Evolutionary conservation across 192 early-diverging fungal genomes (phyloP).

Genomic region (Podila horticola): DNA sequence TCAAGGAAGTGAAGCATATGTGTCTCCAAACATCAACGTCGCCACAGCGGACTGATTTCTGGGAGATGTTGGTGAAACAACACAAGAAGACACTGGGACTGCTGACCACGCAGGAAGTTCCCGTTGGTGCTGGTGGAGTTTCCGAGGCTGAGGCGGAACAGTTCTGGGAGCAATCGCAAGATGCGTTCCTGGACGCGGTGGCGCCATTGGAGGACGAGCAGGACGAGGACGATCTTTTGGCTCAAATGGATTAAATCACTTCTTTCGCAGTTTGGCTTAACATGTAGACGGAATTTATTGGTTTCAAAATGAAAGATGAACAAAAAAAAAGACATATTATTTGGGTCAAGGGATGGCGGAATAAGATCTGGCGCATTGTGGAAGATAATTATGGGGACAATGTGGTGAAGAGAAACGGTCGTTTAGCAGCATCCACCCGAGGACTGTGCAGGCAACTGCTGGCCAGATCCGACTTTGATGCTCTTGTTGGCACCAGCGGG

Average conservation of each 20-base stretch:
- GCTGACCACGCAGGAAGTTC: slow-evolving; percentile 57
- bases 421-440: slow-evolving; percentile 56
- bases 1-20: slow-evolving; percentile 54
- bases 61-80: slow-evolving; percentile 55
- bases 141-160: slow-evolving; percentile 61
- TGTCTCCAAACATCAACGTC: slow-evolving; percentile 36
- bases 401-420: slow-evolving; percentile 72
- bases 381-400: slow-evolving; percentile 1
- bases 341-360: too few relatives aligned
- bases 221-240: slow-evolving; percentile 38
- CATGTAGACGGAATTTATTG: neutral
- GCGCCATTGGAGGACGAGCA: slow-evolving; percentile 7
- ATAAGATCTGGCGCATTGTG: too few relatives aligned
- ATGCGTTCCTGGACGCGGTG: slow-evolving; percentile 5
- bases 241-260: slow-evolving; percentile 32
- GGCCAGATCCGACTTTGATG: slow-evolving; percentile 57
- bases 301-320: neutral
- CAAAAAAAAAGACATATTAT: neutral
- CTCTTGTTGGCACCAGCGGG: slow-evolving; percentile 56
- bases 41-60: slow-evolving; percentile 58
- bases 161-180: slow-evolving; percentile 36
- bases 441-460: slow-evolving; percentile 54
- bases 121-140: slow-evolving; percentile 43
- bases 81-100: slow-evolving; percentile 50
- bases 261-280: neutral